phyloP scores from a whole-genome alignment of 73 alveolate genomes.

The Effrenium voratum region DNA sequence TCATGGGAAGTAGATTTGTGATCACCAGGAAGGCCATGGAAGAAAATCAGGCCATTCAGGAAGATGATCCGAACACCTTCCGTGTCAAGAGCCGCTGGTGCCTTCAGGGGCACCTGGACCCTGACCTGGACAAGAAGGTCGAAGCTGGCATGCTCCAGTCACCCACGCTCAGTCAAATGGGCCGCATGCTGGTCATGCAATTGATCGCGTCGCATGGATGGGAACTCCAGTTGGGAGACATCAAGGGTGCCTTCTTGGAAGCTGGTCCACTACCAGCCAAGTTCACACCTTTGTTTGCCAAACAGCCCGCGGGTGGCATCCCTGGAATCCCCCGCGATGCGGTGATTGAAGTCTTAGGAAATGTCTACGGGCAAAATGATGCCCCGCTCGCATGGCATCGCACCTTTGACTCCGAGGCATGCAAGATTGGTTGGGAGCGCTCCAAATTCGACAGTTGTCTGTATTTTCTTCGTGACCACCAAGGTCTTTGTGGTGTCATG shows the following conservation, averaged over 20 bases:
- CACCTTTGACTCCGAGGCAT: background rate
- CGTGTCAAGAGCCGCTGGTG: background rate
- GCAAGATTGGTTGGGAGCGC: background rate
- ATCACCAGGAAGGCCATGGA: background rate
- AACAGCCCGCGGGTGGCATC: slow-evolving; percentile 9
- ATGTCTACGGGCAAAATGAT: background rate
- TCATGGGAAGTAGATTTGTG: slow-evolving; percentile 39
- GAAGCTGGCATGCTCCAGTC: background rate
- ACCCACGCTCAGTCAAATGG: slow-evolving; percentile 11
- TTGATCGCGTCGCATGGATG: background rate
- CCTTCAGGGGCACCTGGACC: slow-evolving; percentile 1
- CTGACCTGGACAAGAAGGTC: background rate
- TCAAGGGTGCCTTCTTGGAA: slow-evolving; percentile 18
- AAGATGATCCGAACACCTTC: background rate
- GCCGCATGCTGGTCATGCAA: background rate
- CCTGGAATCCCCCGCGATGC: background rate
- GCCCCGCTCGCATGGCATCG: slow-evolving; percentile 34
- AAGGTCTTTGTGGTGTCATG: background rate
- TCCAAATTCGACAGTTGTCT: slow-evolving; percentile 17
- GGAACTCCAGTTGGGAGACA: slow-evolving; percentile 10
- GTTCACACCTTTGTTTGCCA: background rate
- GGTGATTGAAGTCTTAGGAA: slow-evolving; percentile 10
- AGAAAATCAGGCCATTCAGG: background rate
- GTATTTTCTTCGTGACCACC: background rate
- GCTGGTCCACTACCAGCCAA: slow-evolving; percentile 15